Conservation (phyloP, 2,329 filamentous ascomycete species). For the Rugonectria rugulosa region DNA sequence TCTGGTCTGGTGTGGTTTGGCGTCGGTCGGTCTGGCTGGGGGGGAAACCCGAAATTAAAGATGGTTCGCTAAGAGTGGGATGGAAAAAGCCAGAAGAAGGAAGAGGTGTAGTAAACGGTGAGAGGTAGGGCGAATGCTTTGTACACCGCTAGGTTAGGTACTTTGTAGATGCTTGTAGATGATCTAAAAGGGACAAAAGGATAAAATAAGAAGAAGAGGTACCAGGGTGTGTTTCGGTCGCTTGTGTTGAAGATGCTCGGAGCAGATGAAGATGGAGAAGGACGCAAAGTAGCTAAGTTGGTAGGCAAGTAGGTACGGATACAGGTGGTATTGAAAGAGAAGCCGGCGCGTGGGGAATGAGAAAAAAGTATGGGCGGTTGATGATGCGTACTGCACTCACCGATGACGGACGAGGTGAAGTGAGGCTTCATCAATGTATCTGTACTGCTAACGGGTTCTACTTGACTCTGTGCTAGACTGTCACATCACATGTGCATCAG, state of each 20-base stretch:
- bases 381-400: background rate
- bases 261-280: background rate
- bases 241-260: background rate
- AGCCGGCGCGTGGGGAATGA: background rate
- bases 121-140: no score
- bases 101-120: slow-evolving; percentile 19
- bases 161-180: no score
- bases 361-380: background rate
- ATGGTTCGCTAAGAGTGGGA: slow-evolving; percentile 32
- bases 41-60: slow-evolving; percentile 39
- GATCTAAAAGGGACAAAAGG: no score
- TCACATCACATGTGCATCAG: background rate
- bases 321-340: no score
- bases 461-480: no score
- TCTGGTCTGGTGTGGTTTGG: slow-evolving; percentile 36
- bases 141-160: no score
- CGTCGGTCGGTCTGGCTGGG: slow-evolving; percentile 35
- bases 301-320: background rate
- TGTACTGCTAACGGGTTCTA: no score
- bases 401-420: no score
- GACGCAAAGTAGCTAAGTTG: background rate
- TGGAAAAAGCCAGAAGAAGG: slow-evolving; percentile 26
- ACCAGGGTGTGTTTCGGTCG: no score
- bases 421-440: no score
- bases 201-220: background rate